Percentiles rank a stretch among this genome's conserved stretches.
These are phyloP conservation scores for Heliamphora exappendiculata DNA, from an alignment of 148 eudicot species.

Conservation along the genomic window DNA sequence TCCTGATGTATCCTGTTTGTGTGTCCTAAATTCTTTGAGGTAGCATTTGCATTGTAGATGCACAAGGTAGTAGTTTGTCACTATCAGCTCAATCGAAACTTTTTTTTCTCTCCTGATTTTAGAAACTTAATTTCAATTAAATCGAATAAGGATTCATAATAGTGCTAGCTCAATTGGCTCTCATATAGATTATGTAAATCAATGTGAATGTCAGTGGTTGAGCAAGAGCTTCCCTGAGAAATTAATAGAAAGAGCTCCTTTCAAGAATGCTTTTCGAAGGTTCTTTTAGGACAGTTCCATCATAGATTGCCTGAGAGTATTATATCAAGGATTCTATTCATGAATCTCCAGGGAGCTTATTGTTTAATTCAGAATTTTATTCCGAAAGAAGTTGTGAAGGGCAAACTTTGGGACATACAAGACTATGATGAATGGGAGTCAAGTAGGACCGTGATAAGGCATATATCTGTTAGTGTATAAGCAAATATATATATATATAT, in stretches of 20 bases:
- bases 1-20: not conserved
- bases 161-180: not conserved
- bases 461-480: too few species aligned
- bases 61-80: not conserved
- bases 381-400: not conserved
- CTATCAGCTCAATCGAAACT: not conserved
- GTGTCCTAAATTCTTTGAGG: not conserved
- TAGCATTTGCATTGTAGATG: not conserved
- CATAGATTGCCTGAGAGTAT: not conserved
- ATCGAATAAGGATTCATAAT: not conserved
- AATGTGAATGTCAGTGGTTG: not conserved
- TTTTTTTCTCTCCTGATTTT: not conserved
- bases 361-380: not conserved
- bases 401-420: not conserved
- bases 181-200: not conserved
- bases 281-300: not conserved
- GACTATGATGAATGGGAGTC: not conserved
- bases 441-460: too few species aligned
- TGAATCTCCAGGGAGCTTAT: not conserved
- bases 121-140: not conserved
- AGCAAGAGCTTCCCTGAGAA: not conserved
- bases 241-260: not conserved
- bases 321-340: not conserved
- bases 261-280: not conserved
- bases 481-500: too few species aligned